Base-by-base conservation (phyloP, 805 yeast species). In the Wickerhamiella bombiphila region DNA sequence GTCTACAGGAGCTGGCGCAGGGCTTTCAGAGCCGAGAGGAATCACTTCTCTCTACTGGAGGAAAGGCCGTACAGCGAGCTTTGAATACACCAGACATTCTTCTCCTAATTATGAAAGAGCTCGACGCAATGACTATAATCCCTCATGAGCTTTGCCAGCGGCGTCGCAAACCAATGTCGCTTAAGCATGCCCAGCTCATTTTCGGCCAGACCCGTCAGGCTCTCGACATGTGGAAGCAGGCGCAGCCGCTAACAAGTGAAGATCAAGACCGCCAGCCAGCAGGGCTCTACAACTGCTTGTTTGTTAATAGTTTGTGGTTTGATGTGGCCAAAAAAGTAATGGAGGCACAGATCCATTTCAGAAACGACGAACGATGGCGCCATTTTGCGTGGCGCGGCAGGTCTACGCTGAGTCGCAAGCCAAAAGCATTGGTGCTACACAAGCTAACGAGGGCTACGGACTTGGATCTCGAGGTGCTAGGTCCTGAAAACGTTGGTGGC, bases 1-100 rank as follows among this genome's bases (percentile, higher is more conserved):
- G 28, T 15, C 13, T 18, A 9, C 17, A 13, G 11, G 17, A 17
- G 16, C 22, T 28, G 14, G 16, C 17, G 7, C 25, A 11, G 6
- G 6, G 13, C 20, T 19, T 9, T 15, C 16, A 15, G 22, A 7
- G 3, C 36, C 5, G 22, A 22, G 7, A 13, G 24, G 7, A 8
- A 14, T 11, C 8, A n/a, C 13, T 14, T 6, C 24, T 26, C 5
- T 18, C 39, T 9, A 21, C 9, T 11, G 21, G 17, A 21, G 21
- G 33, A 19, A 24, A 36, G 16, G 52, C 52, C 8, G 38, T 38
- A 49, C 57, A 62, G 55, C 48, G 57, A 13, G 76, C 83, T 6
- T 78, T 83, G 50, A 63, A 65, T 36, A 74, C 78, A 25, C 94
- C 94, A 0, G 95, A 83, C 55, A 76, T 83, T 37, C 61, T 83